Percentiles rank a stretch among this genome's conserved stretches.
These are phyloP conservation scores for Lobosporangium transversale DNA, from an alignment of 192 early-diverging fungal species.

Conservation along the genomic window DNA sequence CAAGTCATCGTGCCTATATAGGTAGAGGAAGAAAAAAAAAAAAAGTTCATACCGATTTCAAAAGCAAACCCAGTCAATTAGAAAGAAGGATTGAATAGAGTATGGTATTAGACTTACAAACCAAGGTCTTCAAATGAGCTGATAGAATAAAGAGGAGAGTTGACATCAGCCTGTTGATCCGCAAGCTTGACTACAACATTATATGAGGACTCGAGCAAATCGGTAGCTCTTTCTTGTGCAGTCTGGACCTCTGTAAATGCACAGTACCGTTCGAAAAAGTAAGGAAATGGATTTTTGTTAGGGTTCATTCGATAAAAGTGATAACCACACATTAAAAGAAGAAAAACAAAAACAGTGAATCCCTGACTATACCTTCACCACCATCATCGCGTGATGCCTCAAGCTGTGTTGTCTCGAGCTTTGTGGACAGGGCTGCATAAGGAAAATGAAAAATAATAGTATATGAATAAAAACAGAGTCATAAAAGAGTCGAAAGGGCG, in stretches of 20 bases:
- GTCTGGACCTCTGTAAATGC: slow-evolving; percentile 24
- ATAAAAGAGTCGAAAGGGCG: too few relatives aligned
- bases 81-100: too few relatives aligned
- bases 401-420: slow-evolving; percentile 8
- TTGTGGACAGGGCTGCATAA: neutral
- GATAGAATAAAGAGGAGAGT: slow-evolving; percentile 81
- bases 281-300: too few relatives aligned
- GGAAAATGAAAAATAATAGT: neutral
- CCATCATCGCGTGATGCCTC: too few relatives aligned
- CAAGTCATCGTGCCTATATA: slow-evolving; percentile 73
- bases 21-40: neutral
- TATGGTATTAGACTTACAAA: too few relatives aligned
- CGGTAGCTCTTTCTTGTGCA: slow-evolving; percentile 43
- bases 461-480: neutral
- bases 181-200: slow-evolving; percentile 63
- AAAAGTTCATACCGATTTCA: too few relatives aligned
- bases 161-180: slow-evolving; percentile 73
- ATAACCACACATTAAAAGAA: neutral
- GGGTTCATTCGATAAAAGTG: too few relatives aligned
- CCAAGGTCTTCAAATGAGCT: slow-evolving; percentile 83
- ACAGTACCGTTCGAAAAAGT: too few relatives aligned
- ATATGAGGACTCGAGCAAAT: slow-evolving; percentile 59
- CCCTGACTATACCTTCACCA: slow-evolving; percentile 6
- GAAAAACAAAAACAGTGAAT: neutral
- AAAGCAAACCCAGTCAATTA: too few relatives aligned